phyloP scores from a whole-genome alignment of 441 rosid species.

The Flueggea neowawraea region DNA sequence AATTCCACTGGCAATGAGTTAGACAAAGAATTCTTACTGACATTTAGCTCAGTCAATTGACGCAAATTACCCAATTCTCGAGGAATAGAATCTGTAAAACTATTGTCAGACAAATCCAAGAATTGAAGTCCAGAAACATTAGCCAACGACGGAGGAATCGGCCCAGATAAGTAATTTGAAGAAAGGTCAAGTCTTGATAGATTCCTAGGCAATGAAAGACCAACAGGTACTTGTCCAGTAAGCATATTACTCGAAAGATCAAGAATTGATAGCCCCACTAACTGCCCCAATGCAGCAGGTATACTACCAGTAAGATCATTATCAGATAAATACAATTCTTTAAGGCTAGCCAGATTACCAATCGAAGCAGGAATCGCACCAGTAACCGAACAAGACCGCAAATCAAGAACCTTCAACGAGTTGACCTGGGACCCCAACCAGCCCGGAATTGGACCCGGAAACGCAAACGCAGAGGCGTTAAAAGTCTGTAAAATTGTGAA shows the following conservation, averaged over 20 bases:
- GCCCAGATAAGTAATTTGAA: constrained; percentile 59
- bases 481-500: constrained; percentile 57
- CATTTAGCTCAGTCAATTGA: constrained; percentile 63
- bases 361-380: constrained; percentile 66
- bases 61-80: constrained; percentile 52
- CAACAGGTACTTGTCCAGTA: constrained; percentile 60
- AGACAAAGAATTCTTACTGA: constrained; percentile 68
- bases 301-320: constrained; percentile 54
- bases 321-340: constrained; percentile 47
- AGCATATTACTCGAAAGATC: constrained; percentile 71
- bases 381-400: constrained; percentile 55
- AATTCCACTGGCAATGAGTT: constrained; percentile 67
- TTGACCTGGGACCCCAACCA: constrained; percentile 59
- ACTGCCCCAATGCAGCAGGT: constrained; percentile 47
- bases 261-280: constrained; percentile 44
- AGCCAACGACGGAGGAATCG: constrained; percentile 50
- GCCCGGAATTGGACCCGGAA: constrained; percentile 75
- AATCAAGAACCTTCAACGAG: constrained; percentile 69
- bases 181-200: constrained; percentile 69
- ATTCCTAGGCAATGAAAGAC: constrained; percentile 40
- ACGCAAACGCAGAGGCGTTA: constrained; percentile 70
- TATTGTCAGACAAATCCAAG: constrained; percentile 68
- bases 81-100: constrained; percentile 60
- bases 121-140: constrained; percentile 32
- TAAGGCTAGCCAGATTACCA: constrained; percentile 57